phyloP scores from a whole-genome alignment of 192 early-diverging fungal species.

The Coemansia sp. region DNA sequence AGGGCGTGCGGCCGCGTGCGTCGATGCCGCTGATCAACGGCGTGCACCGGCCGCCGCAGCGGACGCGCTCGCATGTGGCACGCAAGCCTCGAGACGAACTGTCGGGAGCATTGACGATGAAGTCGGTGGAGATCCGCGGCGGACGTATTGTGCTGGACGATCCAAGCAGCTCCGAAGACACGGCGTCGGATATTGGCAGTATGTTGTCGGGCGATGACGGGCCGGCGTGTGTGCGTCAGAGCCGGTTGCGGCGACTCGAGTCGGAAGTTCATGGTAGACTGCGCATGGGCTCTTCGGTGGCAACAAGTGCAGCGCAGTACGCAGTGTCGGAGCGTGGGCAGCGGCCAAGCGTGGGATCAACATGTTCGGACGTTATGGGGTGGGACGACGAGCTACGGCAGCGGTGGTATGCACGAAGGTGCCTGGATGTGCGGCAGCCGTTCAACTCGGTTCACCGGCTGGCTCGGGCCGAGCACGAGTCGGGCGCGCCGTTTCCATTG shows the following conservation, averaged over 20 bases:
- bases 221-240: not conserved
- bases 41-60: slow-evolving; percentile 25
- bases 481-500: slow-evolving; percentile 28
- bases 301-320: not conserved
- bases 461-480: slow-evolving; percentile 36
- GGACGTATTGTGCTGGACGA: slow-evolving; percentile 51
- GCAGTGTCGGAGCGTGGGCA: not conserved
- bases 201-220: not conserved
- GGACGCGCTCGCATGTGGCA: slow-evolving; percentile 33
- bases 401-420: slow-evolving; percentile 44
- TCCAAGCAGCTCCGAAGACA: slow-evolving; percentile 37
- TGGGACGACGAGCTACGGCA: slow-evolving; percentile 47
- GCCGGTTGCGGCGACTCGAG: not conserved
- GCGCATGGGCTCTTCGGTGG: not conserved
- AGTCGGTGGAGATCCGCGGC: slow-evolving; percentile 52
- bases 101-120: slow-evolving; percentile 50
- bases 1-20: slow-evolving; percentile 41
- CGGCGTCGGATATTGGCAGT: slow-evolving; percentile 10
- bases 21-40: slow-evolving; percentile 49
- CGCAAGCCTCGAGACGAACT: slow-evolving; percentile 32
- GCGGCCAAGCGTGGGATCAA: slow-evolving; percentile 14
- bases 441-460: slow-evolving; percentile 42
- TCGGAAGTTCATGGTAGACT: not conserved
- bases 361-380: not conserved
- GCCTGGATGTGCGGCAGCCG: slow-evolving; percentile 37